Evolutionary conservation across 192 early-diverging fungal genomes (phyloP).

Genomic region (Umbelopsis vinacea): DNA sequence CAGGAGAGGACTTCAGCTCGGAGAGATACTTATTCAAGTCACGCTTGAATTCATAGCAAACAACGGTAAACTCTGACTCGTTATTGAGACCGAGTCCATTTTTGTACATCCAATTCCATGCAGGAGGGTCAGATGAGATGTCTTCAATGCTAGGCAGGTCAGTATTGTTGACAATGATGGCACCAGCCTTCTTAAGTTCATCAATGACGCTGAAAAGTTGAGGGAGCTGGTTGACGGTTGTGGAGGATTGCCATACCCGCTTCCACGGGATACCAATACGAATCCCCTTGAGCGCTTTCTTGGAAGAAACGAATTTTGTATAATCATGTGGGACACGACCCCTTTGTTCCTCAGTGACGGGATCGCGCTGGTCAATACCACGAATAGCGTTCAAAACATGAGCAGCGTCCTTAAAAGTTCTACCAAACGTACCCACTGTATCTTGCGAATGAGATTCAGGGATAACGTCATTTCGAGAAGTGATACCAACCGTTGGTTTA

Average conservation of each 20-base stretch:
- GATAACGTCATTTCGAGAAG: slow-evolving; percentile 58
- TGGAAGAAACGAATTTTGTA: background rate
- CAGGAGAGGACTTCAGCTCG: background rate
- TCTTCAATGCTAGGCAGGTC: slow-evolving; percentile 1
- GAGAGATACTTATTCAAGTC: slow-evolving; percentile 20
- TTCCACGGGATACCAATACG: slow-evolving; percentile 13
- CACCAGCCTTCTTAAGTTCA: slow-evolving; percentile 29
- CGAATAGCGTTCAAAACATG: slow-evolving; percentile 35
- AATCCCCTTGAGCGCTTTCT: background rate
- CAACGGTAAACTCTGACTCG: slow-evolving; percentile 8
- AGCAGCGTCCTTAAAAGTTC: slow-evolving; percentile 37
- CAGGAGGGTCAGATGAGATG: background rate
- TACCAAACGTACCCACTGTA: slow-evolving; percentile 54
- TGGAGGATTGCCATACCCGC: background rate
- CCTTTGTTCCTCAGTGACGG: slow-evolving; percentile 12
- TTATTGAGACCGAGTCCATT: background rate
- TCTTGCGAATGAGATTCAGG: slow-evolving; percentile 56
- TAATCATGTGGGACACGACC: background rate
- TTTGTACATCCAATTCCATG: slow-evolving; percentile 19
- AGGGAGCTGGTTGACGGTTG: background rate
- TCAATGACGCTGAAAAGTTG: background rate
- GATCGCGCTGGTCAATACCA: slow-evolving; percentile 27
- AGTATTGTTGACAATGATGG: slow-evolving; percentile 33
- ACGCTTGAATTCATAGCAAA: slow-evolving; percentile 19
- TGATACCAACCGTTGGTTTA: slow-evolving; percentile 61